Evolutionary conservation across 257 asterid species (phyloP).

Genomic region (Nicotiana knightiana): DNA sequence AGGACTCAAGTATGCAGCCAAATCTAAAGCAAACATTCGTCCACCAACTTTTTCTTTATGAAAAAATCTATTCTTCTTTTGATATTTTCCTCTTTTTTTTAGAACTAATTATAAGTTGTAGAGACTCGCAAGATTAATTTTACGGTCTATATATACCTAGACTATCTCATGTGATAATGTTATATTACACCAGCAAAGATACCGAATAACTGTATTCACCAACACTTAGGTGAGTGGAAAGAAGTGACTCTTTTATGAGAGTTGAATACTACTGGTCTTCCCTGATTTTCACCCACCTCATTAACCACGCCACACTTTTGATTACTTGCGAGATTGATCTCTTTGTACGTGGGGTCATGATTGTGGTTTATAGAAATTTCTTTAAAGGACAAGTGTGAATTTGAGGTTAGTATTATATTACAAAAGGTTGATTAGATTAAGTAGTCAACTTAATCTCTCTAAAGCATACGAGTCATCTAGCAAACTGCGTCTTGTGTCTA

Average conservation of each 20-base stretch:
- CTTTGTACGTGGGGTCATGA: neutral
- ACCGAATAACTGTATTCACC: too few relatives aligned
- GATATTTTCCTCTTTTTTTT: neutral
- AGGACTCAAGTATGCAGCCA: constrained; percentile 7
- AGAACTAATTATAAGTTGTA: too few relatives aligned
- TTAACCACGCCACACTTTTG: too few relatives aligned
- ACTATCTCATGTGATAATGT: too few relatives aligned
- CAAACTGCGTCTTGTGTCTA: neutral
- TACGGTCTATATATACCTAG: too few relatives aligned
- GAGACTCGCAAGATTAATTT: too few relatives aligned
- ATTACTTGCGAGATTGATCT: too few relatives aligned
- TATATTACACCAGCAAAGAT: too few relatives aligned
- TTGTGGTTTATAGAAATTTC: neutral
- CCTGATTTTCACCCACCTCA: too few relatives aligned
- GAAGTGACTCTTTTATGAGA: too few relatives aligned
- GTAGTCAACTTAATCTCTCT: neutral
- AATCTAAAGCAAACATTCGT: neutral
- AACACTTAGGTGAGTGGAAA: too few relatives aligned
- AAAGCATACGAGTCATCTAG: neutral
- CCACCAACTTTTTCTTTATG: constrained; percentile 5
- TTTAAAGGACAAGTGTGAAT: neutral
- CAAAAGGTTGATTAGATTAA: neutral
- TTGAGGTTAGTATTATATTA: neutral
- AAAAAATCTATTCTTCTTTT: neutral
- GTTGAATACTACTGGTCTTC: too few relatives aligned